These are phyloP conservation scores for Yarrowia sp. DNA, from an alignment of 805 yeast genomes.

Conservation along the genomic window DNA sequence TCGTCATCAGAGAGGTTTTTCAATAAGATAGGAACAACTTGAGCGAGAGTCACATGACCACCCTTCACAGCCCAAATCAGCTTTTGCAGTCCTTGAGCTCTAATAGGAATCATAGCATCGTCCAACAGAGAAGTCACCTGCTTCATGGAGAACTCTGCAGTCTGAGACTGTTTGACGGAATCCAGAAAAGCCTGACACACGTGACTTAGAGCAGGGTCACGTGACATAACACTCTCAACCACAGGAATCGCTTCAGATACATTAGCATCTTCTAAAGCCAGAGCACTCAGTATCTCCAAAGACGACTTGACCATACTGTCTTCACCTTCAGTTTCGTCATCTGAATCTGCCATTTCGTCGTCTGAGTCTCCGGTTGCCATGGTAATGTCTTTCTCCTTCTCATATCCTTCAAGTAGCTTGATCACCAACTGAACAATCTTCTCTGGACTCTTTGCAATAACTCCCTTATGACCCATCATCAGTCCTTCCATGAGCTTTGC, in stretches of 20 bases:
- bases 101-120: conserved; percentile 77
- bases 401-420: conserved; percentile 37
- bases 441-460: conserved; percentile 18
- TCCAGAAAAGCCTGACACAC: conserved; percentile 1
- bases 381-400: neutral
- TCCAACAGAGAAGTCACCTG: conserved; percentile 65
- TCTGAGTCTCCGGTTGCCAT: conserved; percentile 25
- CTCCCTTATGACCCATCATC: conserved; percentile 31
- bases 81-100: conserved; percentile 74
- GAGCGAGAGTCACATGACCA: conserved; percentile 48
- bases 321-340: conserved; percentile 24
- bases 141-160: conserved; percentile 38
- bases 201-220: neutral
- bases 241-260: conserved; percentile 13
- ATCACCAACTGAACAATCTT: neutral
- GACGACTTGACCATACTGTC: conserved; percentile 24
- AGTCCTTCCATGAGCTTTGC: conserved; percentile 29
- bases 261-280: conserved; percentile 9
- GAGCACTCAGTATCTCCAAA: neutral
- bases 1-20: conserved; percentile 71
- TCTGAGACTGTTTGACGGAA: neutral
- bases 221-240: neutral
- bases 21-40: conserved; percentile 61
- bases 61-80: conserved; percentile 40
- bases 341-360: conserved; percentile 22